Evolutionary conservation across 345 rosid genomes (phyloP), one percentile per base, ranked within the genome.

Genomic region (Populus deltoides): DNA sequence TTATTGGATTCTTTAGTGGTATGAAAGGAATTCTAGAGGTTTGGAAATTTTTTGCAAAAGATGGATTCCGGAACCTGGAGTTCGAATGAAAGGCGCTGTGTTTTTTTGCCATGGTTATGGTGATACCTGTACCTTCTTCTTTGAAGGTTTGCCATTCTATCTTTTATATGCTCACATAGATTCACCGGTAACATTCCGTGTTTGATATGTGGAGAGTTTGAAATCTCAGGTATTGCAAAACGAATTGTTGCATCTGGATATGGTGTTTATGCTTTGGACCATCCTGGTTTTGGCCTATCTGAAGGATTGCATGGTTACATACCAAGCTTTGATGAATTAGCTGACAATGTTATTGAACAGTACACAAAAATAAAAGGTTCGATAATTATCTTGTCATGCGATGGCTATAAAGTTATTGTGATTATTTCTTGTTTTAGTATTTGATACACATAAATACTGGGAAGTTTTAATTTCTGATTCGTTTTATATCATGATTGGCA

Each of bases 51-150:
- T 95, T 84, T 90, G 92, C 77, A 93, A 90, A 84, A 84, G 95
- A 82, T 95, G 99, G 98, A 76, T 86, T 81, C 99, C 99, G 20
- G 79, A 85, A 81, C 76, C 77, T 8, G 93, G 87, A 1, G 88
- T 84, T 31, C 76, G 33, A 79, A 88, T 91, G 29, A 93, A 93
- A 86, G 99, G 97, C 69, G 87, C 83, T 29, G 80, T 95, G 75
- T 93, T 76, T 74, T 89, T 93, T 65, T 88, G 92, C 81, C 99
- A 95, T 90, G 99, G 99, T 16, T 95, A 95, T 87, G 99, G 99
- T 39, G 97, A 94, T 80, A 93, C 98, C 68, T 95, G 99, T 90
- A 95, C 99, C 75, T 95, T 95, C 91, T 92, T 95, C 91, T 93
- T 93, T 68, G 98, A 95, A 90, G 99, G 99, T 95, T 77, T 5